Base-by-base conservation (phyloP, 2,329 filamentous ascomycete species). In the Paraphoma sp. region DNA sequence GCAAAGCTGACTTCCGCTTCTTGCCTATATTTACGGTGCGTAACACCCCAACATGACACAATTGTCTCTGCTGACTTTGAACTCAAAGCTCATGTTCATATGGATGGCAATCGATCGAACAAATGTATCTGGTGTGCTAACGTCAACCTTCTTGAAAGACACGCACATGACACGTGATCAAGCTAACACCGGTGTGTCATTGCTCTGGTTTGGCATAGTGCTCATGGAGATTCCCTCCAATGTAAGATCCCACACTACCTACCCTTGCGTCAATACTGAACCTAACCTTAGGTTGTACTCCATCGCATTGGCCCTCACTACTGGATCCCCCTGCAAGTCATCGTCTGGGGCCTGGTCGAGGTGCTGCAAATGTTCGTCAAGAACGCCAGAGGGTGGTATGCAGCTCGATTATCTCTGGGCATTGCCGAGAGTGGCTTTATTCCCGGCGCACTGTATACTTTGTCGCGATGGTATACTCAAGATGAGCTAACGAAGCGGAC, bases 281-380 rank as follows among this genome's bases (percentile, higher is more conserved):
- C n/a, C n/a, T n/a, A n/a, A n/a, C n/a, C n/a, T n/a, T n/a, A 45
- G 48, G 69, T 50, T 56, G 68, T 47, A 63, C 73, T 76, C 1
- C 60, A 69, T 30, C 56, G 57, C 1, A 33, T 74, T 11, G 73
- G 74, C 5, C 67, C 75, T 3, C 62, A 63, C 36, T 62, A 53
- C 45, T 77, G 70, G 67, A 54, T 76, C 1, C 63, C 72, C 0
- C 46, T 51, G 2, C 74, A 78, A 57, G 68, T 78, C 18, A 43
- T 75, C 18, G 59, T 71, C 14, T 78, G 78, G 74, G 78, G 74
- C 5, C 51, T 70, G 3, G 67, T 76, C 16, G 65, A 67, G 16
- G 69, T 67, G 9, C 63, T 72, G 9, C 73, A 78, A 48, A 68
- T 63, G 29, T 76, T 71, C 51, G 38, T 38, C 10, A 55, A 31